Conservation (phyloP, 2,329 filamentous ascomycete genomes). For the Sporothrix luriei region DNA sequence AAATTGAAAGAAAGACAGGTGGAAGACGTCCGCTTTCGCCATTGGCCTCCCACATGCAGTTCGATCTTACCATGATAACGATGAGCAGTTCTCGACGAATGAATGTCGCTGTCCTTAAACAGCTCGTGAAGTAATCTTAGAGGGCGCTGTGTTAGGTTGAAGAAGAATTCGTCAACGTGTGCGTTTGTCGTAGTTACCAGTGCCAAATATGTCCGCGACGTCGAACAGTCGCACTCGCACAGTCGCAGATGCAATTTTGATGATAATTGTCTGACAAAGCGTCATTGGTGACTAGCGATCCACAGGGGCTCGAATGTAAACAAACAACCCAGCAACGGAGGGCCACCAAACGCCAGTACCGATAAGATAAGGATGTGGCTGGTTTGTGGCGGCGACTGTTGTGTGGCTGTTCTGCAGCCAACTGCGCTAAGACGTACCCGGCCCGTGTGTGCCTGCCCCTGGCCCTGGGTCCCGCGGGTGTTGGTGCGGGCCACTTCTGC, state of each 20-base stretch:
- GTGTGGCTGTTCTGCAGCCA: not conserved
- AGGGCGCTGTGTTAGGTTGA: not conserved
- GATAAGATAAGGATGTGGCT: slow-evolving; percentile 30
- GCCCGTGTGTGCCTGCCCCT: slow-evolving; percentile 21
- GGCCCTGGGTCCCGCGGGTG: not conserved
- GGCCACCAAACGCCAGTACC: not conserved
- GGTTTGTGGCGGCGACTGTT: slow-evolving; percentile 17
- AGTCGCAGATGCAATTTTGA: not conserved
- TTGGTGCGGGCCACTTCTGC: slow-evolving; percentile 8
- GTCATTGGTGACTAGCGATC: not conserved
- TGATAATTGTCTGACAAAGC: not conserved
- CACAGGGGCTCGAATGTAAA: slow-evolving; percentile 32
- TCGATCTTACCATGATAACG: not conserved
- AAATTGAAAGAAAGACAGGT: too few species aligned
- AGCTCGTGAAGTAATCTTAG: not conserved
- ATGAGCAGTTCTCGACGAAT: not conserved
- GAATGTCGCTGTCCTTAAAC: not conserved
- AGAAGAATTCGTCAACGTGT: too few species aligned
- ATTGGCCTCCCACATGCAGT: not conserved
- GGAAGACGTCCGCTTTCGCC: too few species aligned
- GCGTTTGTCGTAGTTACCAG: not conserved
- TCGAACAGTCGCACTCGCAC: not conserved
- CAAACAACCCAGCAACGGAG: slow-evolving; percentile 33
- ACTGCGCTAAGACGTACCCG: not conserved
- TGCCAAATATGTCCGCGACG: not conserved